phyloP scores from a whole-genome alignment of 352 stramenopile genomes.

The Globisporangium solare region DNA sequence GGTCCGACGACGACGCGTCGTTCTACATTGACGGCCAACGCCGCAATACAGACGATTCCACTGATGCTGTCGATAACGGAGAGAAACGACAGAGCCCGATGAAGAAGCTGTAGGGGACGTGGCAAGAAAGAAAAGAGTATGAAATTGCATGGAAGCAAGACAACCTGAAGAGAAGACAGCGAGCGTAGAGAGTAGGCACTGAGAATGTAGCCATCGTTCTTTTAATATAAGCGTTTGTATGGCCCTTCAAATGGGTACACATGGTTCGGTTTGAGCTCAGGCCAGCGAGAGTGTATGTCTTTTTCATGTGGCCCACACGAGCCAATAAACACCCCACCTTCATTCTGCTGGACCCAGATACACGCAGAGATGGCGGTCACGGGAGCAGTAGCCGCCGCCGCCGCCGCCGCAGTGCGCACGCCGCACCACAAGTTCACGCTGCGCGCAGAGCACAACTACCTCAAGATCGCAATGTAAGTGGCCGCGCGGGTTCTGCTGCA shows the following conservation, averaged over 20 bases:
- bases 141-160: not conserved
- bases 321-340: not conserved
- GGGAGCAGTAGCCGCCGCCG: not conserved
- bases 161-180: not conserved
- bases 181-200: not conserved
- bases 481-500: not conserved
- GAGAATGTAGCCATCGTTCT: conserved; percentile 1
- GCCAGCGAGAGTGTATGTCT: not conserved
- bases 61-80: not conserved
- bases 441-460: conserved; percentile 35
- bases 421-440: conserved; percentile 79
- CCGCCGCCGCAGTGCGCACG: not conserved
- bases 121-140: not conserved
- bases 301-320: not conserved
- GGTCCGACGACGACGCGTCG: conserved; percentile 52
- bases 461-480: conserved; percentile 69
- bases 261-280: conserved; percentile 1
- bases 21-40: conserved; percentile 47
- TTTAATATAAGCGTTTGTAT: conserved; percentile 1
- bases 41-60: conserved; percentile 3
- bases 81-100: conserved; percentile 8
- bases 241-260: no score
- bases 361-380: not conserved
- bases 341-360: not conserved
- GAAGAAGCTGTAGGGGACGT: conserved; percentile 8